phyloP scores from a whole-genome alignment of 2,329 filamentous ascomycete genomes.

The Aureobasidium leucospermi region DNA sequence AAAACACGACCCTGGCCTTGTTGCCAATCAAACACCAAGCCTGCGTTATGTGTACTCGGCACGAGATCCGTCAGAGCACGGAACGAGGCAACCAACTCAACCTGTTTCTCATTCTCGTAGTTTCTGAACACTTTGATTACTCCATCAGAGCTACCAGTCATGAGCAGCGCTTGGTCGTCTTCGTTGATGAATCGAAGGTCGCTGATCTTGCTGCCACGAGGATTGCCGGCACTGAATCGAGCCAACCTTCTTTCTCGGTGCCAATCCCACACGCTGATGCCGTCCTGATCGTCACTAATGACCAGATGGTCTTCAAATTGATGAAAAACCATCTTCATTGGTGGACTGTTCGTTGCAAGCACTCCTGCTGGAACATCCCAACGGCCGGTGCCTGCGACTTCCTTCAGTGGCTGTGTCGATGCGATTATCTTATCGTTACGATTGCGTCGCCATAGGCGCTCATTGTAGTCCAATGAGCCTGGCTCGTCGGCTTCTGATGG shows the following conservation, averaged over 20 bases:
- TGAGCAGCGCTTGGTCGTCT: conserved; percentile 87
- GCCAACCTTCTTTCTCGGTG: conserved; percentile 65
- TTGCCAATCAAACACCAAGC: conserved; percentile 97
- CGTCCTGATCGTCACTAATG: conserved; percentile 88
- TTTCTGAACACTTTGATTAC: conserved; percentile 89
- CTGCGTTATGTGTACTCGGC: conserved; percentile 76
- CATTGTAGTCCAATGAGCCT: conserved; percentile 92
- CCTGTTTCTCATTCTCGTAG: conserved; percentile 69
- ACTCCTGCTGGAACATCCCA: conserved; percentile 82
- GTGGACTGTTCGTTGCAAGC: conserved; percentile 83
- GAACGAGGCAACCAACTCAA: conserved; percentile 85
- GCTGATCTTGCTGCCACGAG: conserved; percentile 81
- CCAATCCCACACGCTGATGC: conserved; percentile 87
- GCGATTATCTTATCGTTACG: conserved; percentile 88
- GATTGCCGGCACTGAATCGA: conserved; percentile 92
- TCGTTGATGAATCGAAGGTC: conserved; percentile 98
- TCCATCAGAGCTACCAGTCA: conserved; percentile 92
- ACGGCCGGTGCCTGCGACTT: conserved; percentile 72
- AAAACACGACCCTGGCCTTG: conserved; percentile 91
- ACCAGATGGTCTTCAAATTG: conserved; percentile 96
- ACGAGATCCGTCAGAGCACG: conserved; percentile 89
- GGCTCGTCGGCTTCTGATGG: conserved; percentile 92
- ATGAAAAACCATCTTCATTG: conserved; percentile 89
- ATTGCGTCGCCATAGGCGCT: conserved; percentile 83
- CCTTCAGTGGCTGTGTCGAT: conserved; percentile 89